Evolutionary conservation across 2,329 filamentous ascomycete species (phyloP).

Genomic region (Aspergillus ochraceus): DNA sequence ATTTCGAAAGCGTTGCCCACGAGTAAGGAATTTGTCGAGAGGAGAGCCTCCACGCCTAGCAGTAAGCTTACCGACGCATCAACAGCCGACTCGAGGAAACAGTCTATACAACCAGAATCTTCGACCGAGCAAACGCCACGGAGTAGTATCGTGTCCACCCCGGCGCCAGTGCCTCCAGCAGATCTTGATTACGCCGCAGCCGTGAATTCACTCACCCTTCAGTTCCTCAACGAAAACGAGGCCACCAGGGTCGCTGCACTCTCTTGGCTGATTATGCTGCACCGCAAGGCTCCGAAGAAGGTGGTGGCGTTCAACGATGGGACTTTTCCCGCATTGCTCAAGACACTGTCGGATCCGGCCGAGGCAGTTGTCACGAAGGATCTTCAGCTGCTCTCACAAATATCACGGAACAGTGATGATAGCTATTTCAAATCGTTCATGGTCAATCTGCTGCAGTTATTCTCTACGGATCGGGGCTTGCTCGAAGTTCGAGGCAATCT

Average conservation of each 20-base stretch:
- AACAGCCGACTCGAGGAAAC: constrained; percentile 30
- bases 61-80: constrained; percentile 30
- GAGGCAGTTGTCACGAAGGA: constrained; percentile 96
- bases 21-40: constrained; percentile 39
- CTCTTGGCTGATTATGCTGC: constrained; percentile 96
- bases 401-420: constrained; percentile 94
- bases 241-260: constrained; percentile 90
- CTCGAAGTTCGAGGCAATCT: constrained; percentile 91
- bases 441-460: constrained; percentile 92
- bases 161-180: constrained; percentile 47
- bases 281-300: constrained; percentile 89
- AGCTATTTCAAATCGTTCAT: constrained; percentile 98
- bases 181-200: constrained; percentile 96
- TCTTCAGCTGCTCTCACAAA: constrained; percentile 88
- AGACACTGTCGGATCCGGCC: constrained; percentile 91
- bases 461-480: constrained; percentile 88
- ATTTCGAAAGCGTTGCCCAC: constrained; percentile 43
- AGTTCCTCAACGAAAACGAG: constrained; percentile 96
- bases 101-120: constrained; percentile 29
- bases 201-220: constrained; percentile 85
- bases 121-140: constrained; percentile 44
- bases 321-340: constrained; percentile 91
- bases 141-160: constrained; percentile 49
- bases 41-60: constrained; percentile 44
- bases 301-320: constrained; percentile 95